phyloP scores from a whole-genome alignment of 148 eudicot genomes.

The Rhododendron williamsianum region DNA sequence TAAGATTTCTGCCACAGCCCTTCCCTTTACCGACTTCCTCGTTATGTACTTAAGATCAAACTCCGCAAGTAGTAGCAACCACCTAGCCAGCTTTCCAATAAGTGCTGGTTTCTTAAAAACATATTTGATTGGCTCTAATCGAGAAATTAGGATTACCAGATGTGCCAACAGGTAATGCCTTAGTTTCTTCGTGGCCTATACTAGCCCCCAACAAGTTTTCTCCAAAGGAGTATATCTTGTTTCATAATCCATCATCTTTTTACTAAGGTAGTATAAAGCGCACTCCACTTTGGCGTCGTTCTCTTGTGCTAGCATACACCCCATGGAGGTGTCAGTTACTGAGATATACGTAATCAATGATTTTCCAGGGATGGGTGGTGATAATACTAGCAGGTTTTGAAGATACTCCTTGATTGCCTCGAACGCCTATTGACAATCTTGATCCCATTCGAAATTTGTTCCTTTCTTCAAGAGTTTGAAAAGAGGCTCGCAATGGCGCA shows the following conservation, averaged over 20 bases:
- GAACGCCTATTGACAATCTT: not conserved
- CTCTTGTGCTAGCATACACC: not conserved
- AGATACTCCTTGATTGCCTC: too few relatives aligned
- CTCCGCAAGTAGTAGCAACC: not conserved
- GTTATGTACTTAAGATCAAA: not conserved
- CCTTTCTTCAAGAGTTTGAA: not conserved
- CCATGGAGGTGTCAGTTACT: not conserved
- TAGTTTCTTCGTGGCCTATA: too few relatives aligned
- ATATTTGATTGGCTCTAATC: too few relatives aligned
- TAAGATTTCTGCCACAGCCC: not conserved
- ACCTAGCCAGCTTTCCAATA: too few relatives aligned
- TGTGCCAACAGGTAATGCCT: too few relatives aligned
- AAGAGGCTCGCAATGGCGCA: not conserved
- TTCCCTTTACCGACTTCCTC: not conserved
- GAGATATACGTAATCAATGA: not conserved
- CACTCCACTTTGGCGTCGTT: not conserved
- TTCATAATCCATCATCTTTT: not conserved
- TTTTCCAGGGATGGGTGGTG: not conserved
- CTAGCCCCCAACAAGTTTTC: too few relatives aligned
- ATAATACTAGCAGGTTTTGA: not conserved
- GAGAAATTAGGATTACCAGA: too few relatives aligned
- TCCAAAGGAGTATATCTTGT: not conserved
- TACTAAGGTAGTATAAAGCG: not conserved
- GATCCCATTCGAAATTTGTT: not conserved
- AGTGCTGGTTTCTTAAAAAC: too few relatives aligned